These are phyloP conservation scores for Neurospora crassa DNA, from an alignment of 2,329 filamentous ascomycete genomes.

Conservation along the genomic window DNA sequence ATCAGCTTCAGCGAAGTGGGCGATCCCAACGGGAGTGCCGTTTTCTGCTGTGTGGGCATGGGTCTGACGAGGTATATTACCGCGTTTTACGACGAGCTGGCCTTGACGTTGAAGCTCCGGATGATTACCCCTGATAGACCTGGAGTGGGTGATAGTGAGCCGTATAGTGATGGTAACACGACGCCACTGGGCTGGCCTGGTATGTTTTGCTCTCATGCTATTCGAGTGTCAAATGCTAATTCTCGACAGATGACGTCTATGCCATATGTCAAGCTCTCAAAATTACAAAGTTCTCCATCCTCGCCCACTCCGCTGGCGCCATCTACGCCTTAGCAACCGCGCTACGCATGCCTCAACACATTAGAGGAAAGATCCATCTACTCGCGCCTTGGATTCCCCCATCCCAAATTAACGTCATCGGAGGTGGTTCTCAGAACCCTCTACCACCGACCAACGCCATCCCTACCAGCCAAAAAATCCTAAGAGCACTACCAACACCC, in stretches of 20 bases:
- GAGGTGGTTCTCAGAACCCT: slow-evolving; percentile 53
- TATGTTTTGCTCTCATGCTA: slow-evolving; percentile 32
- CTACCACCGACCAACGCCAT: slow-evolving; percentile 75
- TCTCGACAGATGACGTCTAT: slow-evolving; percentile 61
- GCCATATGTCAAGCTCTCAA: slow-evolving; percentile 86
- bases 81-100: slow-evolving; percentile 94
- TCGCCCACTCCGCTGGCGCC: slow-evolving; percentile 94
- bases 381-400: slow-evolving; percentile 96
- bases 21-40: slow-evolving; percentile 79
- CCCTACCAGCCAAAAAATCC: slow-evolving; percentile 82
- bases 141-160: slow-evolving; percentile 84
- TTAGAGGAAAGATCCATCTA: slow-evolving; percentile 86
- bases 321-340: slow-evolving; percentile 95
- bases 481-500: slow-evolving; percentile 80
- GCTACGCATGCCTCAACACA: slow-evolving; percentile 89
- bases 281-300: slow-evolving; percentile 90
- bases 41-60: slow-evolving; percentile 98
- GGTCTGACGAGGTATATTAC: slow-evolving; percentile 91
- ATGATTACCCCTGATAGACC: slow-evolving; percentile 91
- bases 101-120: slow-evolving; percentile 75
- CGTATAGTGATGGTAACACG: slow-evolving; percentile 70
- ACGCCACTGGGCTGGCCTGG: slow-evolving; percentile 91
- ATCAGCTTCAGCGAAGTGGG: slow-evolving; percentile 98
- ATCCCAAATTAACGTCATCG: slow-evolving; percentile 77
- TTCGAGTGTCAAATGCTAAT: neutral